A percentile compares a stretch with the other conserved stretches of the same genome.
phyloP scores from a whole-genome alignment of 192 early-diverging fungal species.

The Podila minutissima region DNA sequence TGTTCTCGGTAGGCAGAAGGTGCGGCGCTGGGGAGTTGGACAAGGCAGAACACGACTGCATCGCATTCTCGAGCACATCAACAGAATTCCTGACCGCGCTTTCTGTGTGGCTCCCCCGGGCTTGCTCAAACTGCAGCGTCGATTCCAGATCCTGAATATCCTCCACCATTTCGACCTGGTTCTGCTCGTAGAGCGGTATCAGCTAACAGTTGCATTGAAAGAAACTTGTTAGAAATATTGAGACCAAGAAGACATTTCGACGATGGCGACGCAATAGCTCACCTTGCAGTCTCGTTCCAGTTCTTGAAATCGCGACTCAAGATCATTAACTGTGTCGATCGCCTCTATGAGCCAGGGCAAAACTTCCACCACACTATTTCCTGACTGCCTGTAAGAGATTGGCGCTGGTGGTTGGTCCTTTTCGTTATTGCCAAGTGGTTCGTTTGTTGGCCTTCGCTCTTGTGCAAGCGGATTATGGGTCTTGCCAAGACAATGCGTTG shows the following conservation, averaged over 20 bases:
- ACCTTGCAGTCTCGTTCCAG: constrained; percentile 26
- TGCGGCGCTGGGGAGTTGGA: too few species aligned
- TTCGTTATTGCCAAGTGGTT: neutral
- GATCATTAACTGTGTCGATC: constrained; percentile 15
- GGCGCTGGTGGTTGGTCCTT: neutral
- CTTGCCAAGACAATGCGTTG: too few species aligned
- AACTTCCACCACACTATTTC: neutral
- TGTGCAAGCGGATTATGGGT: too few species aligned
- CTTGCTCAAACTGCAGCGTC: constrained; percentile 11
- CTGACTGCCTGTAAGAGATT: neutral
- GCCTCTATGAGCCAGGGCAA: constrained; percentile 36
- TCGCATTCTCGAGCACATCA: constrained; percentile 25
- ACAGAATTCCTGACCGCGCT: constrained; percentile 8
- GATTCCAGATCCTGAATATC: constrained; percentile 25
- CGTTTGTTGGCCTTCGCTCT: too few species aligned
- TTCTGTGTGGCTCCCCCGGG: constrained; percentile 22
- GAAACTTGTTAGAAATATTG: neutral
- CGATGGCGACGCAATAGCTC: neutral
- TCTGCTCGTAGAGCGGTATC: constrained; percentile 34
- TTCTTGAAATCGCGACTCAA: constrained; percentile 24
- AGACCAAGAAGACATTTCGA: neutral
- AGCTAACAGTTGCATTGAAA: constrained; percentile 1
- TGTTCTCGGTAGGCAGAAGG: neutral
- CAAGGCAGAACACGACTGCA: constrained; percentile 3
- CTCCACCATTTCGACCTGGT: constrained; percentile 16